phyloP scores from a whole-genome alignment of 495 filamentous ascomycete genomes.

The Margaritispora aquatica region DNA sequence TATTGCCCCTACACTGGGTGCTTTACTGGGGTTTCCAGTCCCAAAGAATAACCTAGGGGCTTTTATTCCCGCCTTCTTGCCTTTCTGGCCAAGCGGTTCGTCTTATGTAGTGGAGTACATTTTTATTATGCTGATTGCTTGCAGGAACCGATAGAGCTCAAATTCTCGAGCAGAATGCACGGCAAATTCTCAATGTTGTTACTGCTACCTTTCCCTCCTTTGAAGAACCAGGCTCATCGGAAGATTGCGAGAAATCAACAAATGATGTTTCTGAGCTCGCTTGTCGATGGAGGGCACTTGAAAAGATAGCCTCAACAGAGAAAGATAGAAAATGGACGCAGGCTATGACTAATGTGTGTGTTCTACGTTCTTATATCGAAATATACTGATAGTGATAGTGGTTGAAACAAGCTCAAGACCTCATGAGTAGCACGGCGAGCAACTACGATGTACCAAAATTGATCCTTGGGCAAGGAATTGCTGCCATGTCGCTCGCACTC shows the following conservation, averaged over 20 bases:
- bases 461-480: constrained; percentile 12
- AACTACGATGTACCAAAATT: constrained; percentile 75
- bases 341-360: constrained; percentile 7
- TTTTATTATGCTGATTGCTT: constrained; percentile 11
- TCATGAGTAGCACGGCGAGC: constrained; percentile 82
- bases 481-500: constrained; percentile 41
- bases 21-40: constrained; percentile 78
- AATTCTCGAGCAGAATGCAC: constrained; percentile 67
- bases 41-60: constrained; percentile 90
- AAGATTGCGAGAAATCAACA: constrained; percentile 37
- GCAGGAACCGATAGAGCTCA: constrained; percentile 52
- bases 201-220: constrained; percentile 59
- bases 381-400: constrained; percentile 45
- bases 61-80: constrained; percentile 72
- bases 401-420: constrained; percentile 57
- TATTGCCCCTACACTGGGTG: constrained; percentile 83
- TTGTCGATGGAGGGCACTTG: constrained; percentile 53
- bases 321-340: constrained; percentile 3
- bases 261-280: constrained; percentile 53
- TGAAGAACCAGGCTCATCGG: constrained; percentile 26
- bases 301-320: neutral
- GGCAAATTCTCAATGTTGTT: constrained; percentile 70
- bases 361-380: neutral
- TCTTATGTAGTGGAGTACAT: constrained; percentile 10
- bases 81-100: constrained; percentile 61